Evolutionary conservation across 2,329 filamentous ascomycete genomes (phyloP), one percentile per base, ranked within the genome.

Genomic region (Sodiomyces alkalinus): DNA sequence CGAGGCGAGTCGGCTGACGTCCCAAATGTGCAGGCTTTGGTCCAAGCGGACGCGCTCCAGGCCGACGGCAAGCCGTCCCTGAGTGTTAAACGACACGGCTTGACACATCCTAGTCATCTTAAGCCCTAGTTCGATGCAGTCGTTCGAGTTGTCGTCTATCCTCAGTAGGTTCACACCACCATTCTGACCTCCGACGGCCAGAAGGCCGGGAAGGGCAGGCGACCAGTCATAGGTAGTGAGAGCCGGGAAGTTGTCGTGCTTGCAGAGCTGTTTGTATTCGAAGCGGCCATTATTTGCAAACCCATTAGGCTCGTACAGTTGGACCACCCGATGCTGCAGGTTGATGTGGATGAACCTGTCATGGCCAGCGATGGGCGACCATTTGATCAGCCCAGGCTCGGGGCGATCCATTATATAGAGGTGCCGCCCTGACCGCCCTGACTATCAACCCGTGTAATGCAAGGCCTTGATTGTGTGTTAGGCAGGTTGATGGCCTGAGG

Each of bases 1-100:
- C 23, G 51, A 59, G 13, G 60, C 64, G 26, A 72, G 59, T 21
- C 70, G 68, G 40, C 69, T 76, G 30, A 85, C 64, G 48, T 92
- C 80, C 68, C 80, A 90, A 17, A 90, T 75, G 42, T 87, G 81
- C 27, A 92, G 62, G 41, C 79, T 85, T 37, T 78, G 71, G 45
- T 90, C 82, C 51, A 81, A 85, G 18, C 82, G 69, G 15, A 86
- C 80, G 40, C 80, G 68, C 42, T 90, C 82, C 28, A 90, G 59
- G 2, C 80, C 82, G 17, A 85, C 80, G 7, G 81, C 82, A 28
- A 92, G 57, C 31, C 80, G 61, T 12, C 78, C 76, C 5, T 61
- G 63, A 4, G 69, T 73, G 44, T 74, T 87, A 53, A 90, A 85
- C 4, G 80, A 75, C 22, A 90, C 79, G 1, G 80, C 79, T 42